These are phyloP conservation scores for Hydnomerulius pinastri DNA, from an alignment of 768 basidiomycete species.

Conservation along the genomic window DNA sequence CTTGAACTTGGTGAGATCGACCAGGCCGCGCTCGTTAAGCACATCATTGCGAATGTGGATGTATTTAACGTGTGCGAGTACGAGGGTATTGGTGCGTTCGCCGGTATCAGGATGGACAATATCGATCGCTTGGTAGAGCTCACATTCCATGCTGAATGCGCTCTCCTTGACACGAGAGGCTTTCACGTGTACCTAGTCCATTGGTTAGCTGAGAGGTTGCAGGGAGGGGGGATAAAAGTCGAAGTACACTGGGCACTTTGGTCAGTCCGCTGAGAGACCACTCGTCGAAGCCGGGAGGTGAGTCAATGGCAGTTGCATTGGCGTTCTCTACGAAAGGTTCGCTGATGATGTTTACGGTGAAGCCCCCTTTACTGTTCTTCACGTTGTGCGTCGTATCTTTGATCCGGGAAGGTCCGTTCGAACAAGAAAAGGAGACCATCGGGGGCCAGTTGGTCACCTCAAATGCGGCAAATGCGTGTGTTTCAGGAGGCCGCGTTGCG, in stretches of 20 bases:
- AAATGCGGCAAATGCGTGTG: background rate
- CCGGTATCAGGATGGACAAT: conserved; percentile 34
- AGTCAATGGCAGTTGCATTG: conserved; percentile 38
- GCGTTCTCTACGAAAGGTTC: conserved; percentile 47
- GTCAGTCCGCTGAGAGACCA: conserved; percentile 47
- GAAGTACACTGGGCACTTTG: conserved; percentile 27
- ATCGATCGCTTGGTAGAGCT: conserved; percentile 37
- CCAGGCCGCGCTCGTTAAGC: conserved; percentile 33
- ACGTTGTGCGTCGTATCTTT: conserved; percentile 53
- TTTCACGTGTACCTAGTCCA: conserved; percentile 34
- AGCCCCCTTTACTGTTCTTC: conserved; percentile 43
- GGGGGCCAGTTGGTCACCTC: conserved; percentile 26
- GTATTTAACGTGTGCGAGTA: conserved; percentile 40
- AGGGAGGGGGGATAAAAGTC: background rate
- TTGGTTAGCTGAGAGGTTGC: background rate
- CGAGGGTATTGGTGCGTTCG: conserved; percentile 28
- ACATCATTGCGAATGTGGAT: conserved; percentile 46
- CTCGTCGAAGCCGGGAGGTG: conserved; percentile 40
- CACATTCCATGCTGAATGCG: conserved; percentile 50
- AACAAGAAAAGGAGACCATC: conserved; percentile 40
- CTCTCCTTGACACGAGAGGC: conserved; percentile 44
- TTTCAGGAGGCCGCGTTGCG: background rate
- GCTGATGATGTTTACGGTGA: conserved; percentile 59
- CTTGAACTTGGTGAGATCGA: conserved; percentile 38
- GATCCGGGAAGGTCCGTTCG: conserved; percentile 15